Percentiles rank a stretch among this genome's conserved stretches.
phyloP scores from a whole-genome alignment of 2,329 filamentous ascomycete species.

The Penicillium sp. region DNA sequence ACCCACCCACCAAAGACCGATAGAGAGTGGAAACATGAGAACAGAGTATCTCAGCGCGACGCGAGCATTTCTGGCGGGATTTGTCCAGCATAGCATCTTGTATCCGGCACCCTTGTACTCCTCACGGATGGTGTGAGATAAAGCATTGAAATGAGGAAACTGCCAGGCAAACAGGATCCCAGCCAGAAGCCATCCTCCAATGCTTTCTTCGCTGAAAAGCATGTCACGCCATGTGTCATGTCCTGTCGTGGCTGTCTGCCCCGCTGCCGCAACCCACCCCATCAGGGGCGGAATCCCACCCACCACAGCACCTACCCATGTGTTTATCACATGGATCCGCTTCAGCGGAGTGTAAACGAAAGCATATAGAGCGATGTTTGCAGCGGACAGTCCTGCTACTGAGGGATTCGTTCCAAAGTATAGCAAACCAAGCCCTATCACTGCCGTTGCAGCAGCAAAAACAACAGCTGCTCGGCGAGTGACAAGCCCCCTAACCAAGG shows the following conservation, averaged over 20 bases:
- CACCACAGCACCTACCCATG: slow-evolving; percentile 91
- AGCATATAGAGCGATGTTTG: slow-evolving; percentile 89
- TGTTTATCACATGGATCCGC: slow-evolving; percentile 83
- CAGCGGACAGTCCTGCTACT: slow-evolving; percentile 79
- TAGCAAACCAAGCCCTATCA: slow-evolving; percentile 71
- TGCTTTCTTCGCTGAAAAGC: slow-evolving; percentile 69
- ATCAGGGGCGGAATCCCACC: slow-evolving; percentile 94
- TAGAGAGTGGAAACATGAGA: slow-evolving; percentile 83
- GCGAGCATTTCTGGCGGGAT: slow-evolving; percentile 81
- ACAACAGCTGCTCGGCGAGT: slow-evolving; percentile 71
- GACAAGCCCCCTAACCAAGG: slow-evolving; percentile 81
- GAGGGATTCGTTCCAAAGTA: slow-evolving; percentile 95
- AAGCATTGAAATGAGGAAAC: slow-evolving; percentile 96
- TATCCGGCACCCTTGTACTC: slow-evolving; percentile 79
- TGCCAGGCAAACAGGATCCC: slow-evolving; percentile 91
- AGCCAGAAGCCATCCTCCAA: slow-evolving; percentile 88
- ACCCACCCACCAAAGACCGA: slow-evolving; percentile 75
- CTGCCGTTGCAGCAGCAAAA: slow-evolving; percentile 78
- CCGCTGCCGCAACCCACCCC: slow-evolving; percentile 96
- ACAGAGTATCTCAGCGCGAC: slow-evolving; percentile 88
- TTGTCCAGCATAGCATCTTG: slow-evolving; percentile 81
- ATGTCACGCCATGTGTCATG: slow-evolving; percentile 79
- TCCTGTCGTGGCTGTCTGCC: slow-evolving; percentile 75
- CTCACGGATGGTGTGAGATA: slow-evolving; percentile 85
- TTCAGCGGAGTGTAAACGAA: slow-evolving; percentile 94